Evolutionary conservation across 257 asterid genomes (phyloP).

Genomic region (Leptodermis oblonga): DNA sequence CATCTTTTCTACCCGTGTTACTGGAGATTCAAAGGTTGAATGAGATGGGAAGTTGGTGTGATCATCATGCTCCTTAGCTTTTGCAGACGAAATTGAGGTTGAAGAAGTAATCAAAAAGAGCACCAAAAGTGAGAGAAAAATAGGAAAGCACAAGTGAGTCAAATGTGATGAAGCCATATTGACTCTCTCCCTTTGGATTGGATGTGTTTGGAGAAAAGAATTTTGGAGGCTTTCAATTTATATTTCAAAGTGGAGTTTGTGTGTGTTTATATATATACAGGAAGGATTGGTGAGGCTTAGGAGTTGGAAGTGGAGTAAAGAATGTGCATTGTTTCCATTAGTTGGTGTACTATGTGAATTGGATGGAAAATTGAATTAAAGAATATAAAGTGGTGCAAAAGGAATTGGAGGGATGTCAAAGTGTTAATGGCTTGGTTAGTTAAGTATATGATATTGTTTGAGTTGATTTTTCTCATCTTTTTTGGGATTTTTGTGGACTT

Average conservation of each 20-base stretch:
- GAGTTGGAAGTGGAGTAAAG: constrained; percentile 15
- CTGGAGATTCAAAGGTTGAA: constrained; percentile 22
- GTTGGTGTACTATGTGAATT: constrained; percentile 10
- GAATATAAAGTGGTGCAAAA: background rate
- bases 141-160: background rate
- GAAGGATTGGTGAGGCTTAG: background rate
- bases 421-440: constrained; percentile 11
- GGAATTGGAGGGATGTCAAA: constrained; percentile 17
- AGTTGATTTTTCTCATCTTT: background rate
- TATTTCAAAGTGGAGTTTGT: constrained; percentile 5
- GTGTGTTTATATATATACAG: background rate
- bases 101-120: constrained; percentile 11
- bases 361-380: background rate
- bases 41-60: background rate
- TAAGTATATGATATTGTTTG: constrained; percentile 12
- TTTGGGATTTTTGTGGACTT: constrained; percentile 12
- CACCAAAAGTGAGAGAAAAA: constrained; percentile 11
- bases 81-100: constrained; percentile 17
- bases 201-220: background rate
- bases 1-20: constrained; percentile 26
- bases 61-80: constrained; percentile 8
- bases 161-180: constrained; percentile 16
- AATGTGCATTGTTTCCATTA: constrained; percentile 20
- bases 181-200: background rate
- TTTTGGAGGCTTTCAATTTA: background rate